Conservation (phyloP, 1,139 yeast genomes). For the Pichia sp. region DNA sequence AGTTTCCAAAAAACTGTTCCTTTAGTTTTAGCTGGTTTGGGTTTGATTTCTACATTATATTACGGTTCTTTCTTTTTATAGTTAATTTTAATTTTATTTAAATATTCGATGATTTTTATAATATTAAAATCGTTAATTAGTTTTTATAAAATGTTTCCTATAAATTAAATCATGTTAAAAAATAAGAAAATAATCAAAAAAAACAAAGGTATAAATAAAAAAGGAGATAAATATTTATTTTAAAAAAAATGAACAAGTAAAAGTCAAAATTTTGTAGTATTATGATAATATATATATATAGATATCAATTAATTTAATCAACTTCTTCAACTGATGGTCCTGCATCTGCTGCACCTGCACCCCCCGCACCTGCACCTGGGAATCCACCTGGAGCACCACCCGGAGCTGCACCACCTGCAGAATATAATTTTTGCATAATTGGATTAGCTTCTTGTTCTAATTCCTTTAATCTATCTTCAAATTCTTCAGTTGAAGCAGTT, state of each 20-base stretch:
- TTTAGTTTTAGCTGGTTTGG: slow-evolving; percentile 54
- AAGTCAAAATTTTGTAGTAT: not conserved
- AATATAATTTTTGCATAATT: slow-evolving; percentile 58
- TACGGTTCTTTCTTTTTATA: slow-evolving; percentile 36
- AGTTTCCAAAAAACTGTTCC: slow-evolving; percentile 69
- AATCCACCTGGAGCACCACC: slow-evolving; percentile 37
- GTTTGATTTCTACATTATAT: slow-evolving; percentile 60
- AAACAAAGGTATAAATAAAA: no score
- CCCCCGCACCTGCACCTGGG: slow-evolving; percentile 6
- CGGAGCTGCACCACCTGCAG: slow-evolving; percentile 43
- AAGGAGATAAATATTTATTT: no score
- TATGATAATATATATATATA: not conserved
- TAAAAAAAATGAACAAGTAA: not conserved
- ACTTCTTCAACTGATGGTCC: slow-evolving; percentile 72
- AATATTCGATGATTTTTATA: no score
- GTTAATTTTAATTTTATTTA: no score
- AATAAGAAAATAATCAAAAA: no score
- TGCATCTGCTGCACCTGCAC: slow-evolving; percentile 27
- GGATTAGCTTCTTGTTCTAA: slow-evolving; percentile 62
- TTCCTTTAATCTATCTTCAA: slow-evolving; percentile 59
- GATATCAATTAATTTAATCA: slow-evolving; percentile 35
- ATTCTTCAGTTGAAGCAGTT: slow-evolving; percentile 49
- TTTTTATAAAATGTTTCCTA: no score
- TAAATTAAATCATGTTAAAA: no score
- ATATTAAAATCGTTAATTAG: no score